A percentile compares a stretch with the other conserved stretches of the same genome.
Evolutionary conservation across 1,284 basidiomycete genomes (phyloP).

Genomic region (Austropuccinia psidii): DNA sequence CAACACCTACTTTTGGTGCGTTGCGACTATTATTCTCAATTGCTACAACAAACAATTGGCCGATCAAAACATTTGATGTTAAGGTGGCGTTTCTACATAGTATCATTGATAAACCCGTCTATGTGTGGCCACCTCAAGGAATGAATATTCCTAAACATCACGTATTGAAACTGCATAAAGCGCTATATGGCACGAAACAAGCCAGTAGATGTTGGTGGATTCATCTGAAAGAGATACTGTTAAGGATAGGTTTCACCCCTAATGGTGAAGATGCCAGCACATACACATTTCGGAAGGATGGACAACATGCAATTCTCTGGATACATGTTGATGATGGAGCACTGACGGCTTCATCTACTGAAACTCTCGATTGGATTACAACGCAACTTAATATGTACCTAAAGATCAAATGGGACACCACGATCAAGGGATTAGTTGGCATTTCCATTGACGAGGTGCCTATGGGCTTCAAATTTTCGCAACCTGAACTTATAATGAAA

Average conservation of each 20-base stretch:
- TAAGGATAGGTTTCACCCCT: neutral
- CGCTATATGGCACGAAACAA: neutral
- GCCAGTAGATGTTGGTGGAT: neutral
- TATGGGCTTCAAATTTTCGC: no score
- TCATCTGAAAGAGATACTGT: neutral
- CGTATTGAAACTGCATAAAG: neutral
- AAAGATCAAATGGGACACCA: no score
- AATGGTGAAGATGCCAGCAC: neutral
- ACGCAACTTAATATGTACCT: no score
- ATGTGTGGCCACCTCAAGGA: neutral
- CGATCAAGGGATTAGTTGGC: no score
- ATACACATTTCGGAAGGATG: neutral
- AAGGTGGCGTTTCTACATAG: neutral
- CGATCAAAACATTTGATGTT: neutral
- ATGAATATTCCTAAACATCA: neutral
- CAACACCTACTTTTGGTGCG: no score
- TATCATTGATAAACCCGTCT: neutral
- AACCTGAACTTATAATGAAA: no score
- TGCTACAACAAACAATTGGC: no score
- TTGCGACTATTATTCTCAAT: no score
- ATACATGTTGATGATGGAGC: slow-evolving; percentile 9
- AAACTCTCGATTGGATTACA: no score
- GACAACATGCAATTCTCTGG: neutral
- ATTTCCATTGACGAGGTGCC: no score
- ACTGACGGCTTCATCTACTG: no score